These are phyloP conservation scores for Phlebopus sp. DNA, from an alignment of 1,284 basidiomycete species.

Conservation along the genomic window DNA sequence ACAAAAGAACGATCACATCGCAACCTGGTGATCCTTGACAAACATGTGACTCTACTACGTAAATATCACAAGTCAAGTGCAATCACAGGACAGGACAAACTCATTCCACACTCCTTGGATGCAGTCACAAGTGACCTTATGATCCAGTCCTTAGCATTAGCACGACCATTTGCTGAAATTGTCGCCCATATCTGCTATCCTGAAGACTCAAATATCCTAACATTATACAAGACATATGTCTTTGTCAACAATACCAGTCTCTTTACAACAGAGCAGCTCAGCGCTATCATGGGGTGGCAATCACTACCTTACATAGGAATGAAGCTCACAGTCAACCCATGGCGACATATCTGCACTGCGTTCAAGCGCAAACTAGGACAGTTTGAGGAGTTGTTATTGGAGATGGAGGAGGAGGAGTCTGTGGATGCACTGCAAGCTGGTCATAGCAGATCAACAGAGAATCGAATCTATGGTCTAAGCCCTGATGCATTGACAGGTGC, in stretches of 20 bases:
- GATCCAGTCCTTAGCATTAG: conserved; percentile 27
- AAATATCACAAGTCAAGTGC: conserved; percentile 28
- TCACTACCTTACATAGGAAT: conserved; percentile 8
- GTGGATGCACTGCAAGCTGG: conserved; percentile 26
- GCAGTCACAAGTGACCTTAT: conserved; percentile 22
- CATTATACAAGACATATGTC: conserved; percentile 15
- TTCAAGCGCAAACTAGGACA: conserved; percentile 21
- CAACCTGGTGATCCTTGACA: conserved; percentile 20
- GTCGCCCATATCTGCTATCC: conserved; percentile 11
- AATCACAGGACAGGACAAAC: conserved; percentile 20
- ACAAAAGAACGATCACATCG: not conserved
- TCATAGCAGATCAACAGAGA: conserved; percentile 24
- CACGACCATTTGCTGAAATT: conserved; percentile 25
- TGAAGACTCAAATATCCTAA: not conserved
- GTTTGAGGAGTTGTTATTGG: not conserved
- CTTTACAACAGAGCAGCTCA: conserved; percentile 23
- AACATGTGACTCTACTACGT: conserved; percentile 17
- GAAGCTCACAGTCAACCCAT: conserved; percentile 18
- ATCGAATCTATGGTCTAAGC: conserved; percentile 22
- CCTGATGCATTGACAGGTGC: conserved; percentile 17
- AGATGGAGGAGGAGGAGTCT: conserved; percentile 7
- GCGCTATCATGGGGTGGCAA: conserved; percentile 3
- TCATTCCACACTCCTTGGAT: conserved; percentile 31
- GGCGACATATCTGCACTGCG: conserved; percentile 27
- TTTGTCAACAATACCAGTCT: conserved; percentile 26